These are phyloP conservation scores for Starmerella sirachaensis DNA, from an alignment of 805 yeast genomes.

Conservation along the genomic window DNA sequence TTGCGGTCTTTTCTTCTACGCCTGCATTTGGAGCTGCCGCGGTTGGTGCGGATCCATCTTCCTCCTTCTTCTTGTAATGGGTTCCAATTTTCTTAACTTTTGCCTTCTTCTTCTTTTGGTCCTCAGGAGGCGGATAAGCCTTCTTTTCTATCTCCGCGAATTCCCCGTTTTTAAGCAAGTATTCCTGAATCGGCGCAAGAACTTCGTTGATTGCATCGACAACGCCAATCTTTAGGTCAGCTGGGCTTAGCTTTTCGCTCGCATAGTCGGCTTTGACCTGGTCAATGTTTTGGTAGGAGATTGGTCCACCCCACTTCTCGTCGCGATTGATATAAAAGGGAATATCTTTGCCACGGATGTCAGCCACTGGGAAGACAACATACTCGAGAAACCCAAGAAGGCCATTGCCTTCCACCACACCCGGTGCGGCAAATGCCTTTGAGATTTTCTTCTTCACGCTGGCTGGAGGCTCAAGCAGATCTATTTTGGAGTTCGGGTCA, in stretches of 20 bases:
- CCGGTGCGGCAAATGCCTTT: constrained; percentile 92
- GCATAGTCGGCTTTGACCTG: constrained; percentile 62
- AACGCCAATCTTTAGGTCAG: constrained; percentile 87
- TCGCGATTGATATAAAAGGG: constrained; percentile 81
- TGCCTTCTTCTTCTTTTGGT: constrained; percentile 49
- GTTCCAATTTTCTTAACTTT: constrained; percentile 69
- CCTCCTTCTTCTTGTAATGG: constrained; percentile 36
- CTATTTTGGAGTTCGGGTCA: constrained; percentile 96
- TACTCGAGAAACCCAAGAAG: constrained; percentile 72
- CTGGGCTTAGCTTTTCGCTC: constrained; percentile 70
- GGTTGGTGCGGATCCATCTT: constrained; percentile 9
- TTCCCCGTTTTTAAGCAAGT: constrained; percentile 47
- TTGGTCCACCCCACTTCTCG: constrained; percentile 93
- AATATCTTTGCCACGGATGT: constrained; percentile 41
- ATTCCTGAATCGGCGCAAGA: constrained; percentile 73
- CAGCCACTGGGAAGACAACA: constrained; percentile 78
- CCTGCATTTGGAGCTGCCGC: constrained; percentile 13
- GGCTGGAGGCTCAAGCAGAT: constrained; percentile 79
- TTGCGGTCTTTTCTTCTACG: constrained; percentile 20
- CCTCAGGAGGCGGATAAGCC: constrained; percentile 74
- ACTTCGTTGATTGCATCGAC: constrained; percentile 70
- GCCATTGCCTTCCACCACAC: constrained; percentile 83
- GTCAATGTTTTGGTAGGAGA: constrained; percentile 56
- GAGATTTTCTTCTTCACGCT: constrained; percentile 78
- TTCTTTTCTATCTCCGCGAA: constrained; percentile 60